These are phyloP conservation scores for Sporisorium scitamineum DNA, from an alignment of 1,284 basidiomycete species.

Conservation along the genomic window DNA sequence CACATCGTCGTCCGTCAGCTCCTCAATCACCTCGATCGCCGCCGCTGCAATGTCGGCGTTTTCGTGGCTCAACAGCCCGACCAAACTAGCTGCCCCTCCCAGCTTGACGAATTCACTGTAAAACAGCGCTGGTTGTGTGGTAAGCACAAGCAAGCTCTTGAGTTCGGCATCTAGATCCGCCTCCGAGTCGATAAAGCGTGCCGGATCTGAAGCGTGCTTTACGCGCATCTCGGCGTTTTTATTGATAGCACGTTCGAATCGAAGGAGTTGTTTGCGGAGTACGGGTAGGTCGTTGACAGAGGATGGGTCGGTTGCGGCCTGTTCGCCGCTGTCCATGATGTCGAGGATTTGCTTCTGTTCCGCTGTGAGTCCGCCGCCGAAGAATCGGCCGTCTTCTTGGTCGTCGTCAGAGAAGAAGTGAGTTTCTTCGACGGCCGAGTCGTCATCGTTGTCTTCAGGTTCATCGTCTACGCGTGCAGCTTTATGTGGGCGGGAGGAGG, in stretches of 20 bases:
- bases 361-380: constrained; percentile 63
- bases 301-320: constrained; percentile 7
- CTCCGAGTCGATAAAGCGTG: constrained; percentile 97
- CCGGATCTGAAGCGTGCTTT: constrained; percentile 65
- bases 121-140: constrained; percentile 83
- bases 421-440: constrained; percentile 27
- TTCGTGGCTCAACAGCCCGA: constrained; percentile 78
- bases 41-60: constrained; percentile 64
- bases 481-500: constrained; percentile 14
- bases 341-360: constrained; percentile 65
- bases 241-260: constrained; percentile 86
- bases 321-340: constrained; percentile 56
- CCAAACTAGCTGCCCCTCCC: constrained; percentile 78
- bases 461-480: constrained; percentile 43
- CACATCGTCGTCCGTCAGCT: constrained; percentile 95
- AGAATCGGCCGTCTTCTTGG: constrained; percentile 65
- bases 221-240: constrained; percentile 94
- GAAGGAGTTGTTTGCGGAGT: constrained; percentile 78
- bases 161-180: constrained; percentile 89
- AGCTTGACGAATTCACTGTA: constrained; percentile 90
- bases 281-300: constrained; percentile 10
- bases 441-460: constrained; percentile 23
- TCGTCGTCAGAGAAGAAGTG: constrained; percentile 63
- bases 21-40: constrained; percentile 75
- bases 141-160: constrained; percentile 83